phyloP scores from a whole-genome alignment of 495 filamentous ascomycete species.

The Oleoguttula mirabilis region DNA sequence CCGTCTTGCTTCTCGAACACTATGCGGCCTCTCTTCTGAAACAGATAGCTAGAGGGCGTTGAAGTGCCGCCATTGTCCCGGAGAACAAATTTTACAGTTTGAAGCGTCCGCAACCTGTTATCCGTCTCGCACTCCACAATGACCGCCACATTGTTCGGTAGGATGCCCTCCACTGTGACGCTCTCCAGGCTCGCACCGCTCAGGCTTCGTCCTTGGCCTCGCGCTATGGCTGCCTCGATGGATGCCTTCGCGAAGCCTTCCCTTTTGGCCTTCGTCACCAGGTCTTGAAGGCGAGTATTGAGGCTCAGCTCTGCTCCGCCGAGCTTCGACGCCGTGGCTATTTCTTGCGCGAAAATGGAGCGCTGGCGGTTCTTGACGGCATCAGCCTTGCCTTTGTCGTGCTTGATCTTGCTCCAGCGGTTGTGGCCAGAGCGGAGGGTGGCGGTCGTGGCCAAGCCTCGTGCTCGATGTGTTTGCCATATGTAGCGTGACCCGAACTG shows the following conservation, averaged over 20 bases:
- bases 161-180: slow-evolving; percentile 68
- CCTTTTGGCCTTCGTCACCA: slow-evolving; percentile 73
- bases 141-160: slow-evolving; percentile 63
- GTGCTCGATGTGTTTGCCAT: too few species aligned
- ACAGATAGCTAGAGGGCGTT: slow-evolving; percentile 70
- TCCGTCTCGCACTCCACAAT: slow-evolving; percentile 81
- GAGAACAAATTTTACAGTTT: slow-evolving; percentile 55
- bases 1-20: slow-evolving; percentile 52
- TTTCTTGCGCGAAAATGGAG: slow-evolving; percentile 35
- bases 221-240: slow-evolving; percentile 73
- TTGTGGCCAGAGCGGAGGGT: slow-evolving; percentile 58
- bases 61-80: slow-evolving; percentile 55
- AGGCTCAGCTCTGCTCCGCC: slow-evolving; percentile 55
- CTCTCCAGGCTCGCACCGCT: slow-evolving; percentile 60
- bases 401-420: slow-evolving; percentile 89
- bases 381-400: slow-evolving; percentile 81
- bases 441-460: too few species aligned
- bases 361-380: slow-evolving; percentile 41
- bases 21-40: slow-evolving; percentile 63
- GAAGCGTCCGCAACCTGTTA: slow-evolving; percentile 56
- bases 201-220: slow-evolving; percentile 70
- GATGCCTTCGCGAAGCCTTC: slow-evolving; percentile 67
- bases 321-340: slow-evolving; percentile 46
- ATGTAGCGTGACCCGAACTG: too few species aligned
- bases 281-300: slow-evolving; percentile 61